Conservation (phyloP, 345 rosid species). For the Brassica carinata region DNA sequence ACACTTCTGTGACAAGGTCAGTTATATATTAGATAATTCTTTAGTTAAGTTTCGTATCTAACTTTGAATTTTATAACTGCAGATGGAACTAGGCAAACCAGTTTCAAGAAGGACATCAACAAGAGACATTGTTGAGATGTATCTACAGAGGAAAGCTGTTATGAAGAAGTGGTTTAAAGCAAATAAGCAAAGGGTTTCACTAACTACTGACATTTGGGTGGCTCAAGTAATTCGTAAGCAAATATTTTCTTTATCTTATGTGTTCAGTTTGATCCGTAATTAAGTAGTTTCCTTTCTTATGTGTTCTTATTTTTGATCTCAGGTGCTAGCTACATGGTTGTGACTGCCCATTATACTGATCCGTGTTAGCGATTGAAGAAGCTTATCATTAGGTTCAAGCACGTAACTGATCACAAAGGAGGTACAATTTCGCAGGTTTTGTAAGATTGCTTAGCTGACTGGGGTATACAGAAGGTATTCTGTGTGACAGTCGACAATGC, state of each 20-base stretch:
- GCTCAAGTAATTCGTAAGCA: not conserved
- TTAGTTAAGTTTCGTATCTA: not conserved
- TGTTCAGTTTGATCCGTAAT: not conserved
- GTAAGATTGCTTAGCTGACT: not conserved
- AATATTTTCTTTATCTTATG: not conserved
- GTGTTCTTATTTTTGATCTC: not conserved
- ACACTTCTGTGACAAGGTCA: not conserved
- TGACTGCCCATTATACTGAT: not conserved
- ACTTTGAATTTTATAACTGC: not conserved
- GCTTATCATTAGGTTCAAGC: not conserved
- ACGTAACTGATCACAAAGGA: not conserved
- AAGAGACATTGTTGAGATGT: not conserved
- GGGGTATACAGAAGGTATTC: not conserved
- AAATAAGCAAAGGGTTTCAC: not conserved
- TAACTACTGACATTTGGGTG: not conserved
- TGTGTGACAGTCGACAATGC: not conserved
- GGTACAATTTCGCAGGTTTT: not conserved
- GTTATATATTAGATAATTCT: not conserved
- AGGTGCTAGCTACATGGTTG: not conserved
- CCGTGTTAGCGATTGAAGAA: not conserved
- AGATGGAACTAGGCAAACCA: not conserved
- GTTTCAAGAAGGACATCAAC: not conserved
- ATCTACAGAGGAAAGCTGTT: not conserved
- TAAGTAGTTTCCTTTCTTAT: too few relatives aligned
- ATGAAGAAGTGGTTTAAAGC: not conserved